phyloP scores from a whole-genome alignment of 768 basidiomycete species.

The Lactarius tabidus region DNA sequence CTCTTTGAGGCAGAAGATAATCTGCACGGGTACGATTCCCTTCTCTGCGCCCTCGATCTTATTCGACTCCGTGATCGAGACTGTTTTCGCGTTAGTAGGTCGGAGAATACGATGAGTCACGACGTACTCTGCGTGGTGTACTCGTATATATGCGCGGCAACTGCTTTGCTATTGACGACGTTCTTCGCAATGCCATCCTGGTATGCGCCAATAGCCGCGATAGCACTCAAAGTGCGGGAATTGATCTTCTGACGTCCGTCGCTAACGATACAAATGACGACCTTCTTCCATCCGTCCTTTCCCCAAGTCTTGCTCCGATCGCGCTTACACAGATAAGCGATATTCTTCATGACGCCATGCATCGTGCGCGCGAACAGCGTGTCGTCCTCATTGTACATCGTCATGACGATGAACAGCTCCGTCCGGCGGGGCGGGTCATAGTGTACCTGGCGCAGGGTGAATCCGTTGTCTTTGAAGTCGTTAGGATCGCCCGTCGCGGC shows the following conservation, averaged over 20 bases:
- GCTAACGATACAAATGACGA: constrained; percentile 88
- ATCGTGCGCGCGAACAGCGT: constrained; percentile 88
- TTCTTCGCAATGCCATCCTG: constrained; percentile 93
- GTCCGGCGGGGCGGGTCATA: constrained; percentile 89
- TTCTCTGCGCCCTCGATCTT: constrained; percentile 78
- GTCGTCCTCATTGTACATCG: constrained; percentile 97
- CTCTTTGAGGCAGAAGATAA: constrained; percentile 91
- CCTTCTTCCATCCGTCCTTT: constrained; percentile 97
- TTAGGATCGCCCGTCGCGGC: constrained; percentile 97
- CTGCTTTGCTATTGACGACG: constrained; percentile 75
- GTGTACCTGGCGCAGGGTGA: constrained; percentile 85
- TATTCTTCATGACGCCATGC: constrained; percentile 95
- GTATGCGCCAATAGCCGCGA: constrained; percentile 92
- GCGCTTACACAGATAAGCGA: constrained; percentile 82
- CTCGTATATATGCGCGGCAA: constrained; percentile 89
- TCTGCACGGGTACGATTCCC: constrained; percentile 82
- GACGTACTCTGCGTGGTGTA: constrained; percentile 85
- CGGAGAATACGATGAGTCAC: not conserved
- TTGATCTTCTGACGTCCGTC: constrained; percentile 87
- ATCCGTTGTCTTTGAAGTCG: constrained; percentile 76
- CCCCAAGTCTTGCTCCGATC: constrained; percentile 94
- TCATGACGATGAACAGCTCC: constrained; percentile 96
- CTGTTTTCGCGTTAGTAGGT: constrained; percentile 39
- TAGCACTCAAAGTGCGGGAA: constrained; percentile 72
- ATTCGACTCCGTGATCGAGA: constrained; percentile 75